These are phyloP conservation scores for Sanguinoderma infundibulare DNA, from an alignment of 1,284 basidiomycete genomes.

Conservation along the genomic window DNA sequence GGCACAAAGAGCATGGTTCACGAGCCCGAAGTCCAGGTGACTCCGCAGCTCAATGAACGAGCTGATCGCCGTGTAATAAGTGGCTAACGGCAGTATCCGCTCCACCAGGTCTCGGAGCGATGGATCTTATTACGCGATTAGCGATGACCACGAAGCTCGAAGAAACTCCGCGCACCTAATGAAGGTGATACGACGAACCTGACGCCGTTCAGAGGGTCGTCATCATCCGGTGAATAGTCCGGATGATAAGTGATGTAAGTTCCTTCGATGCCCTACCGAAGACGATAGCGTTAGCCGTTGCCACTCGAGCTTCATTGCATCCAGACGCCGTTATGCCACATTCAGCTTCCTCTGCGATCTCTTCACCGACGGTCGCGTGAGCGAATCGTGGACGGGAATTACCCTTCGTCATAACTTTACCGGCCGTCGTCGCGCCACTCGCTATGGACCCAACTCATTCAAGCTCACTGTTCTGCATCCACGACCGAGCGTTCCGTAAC, in stretches of 20 bases:
- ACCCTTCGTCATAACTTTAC: no score
- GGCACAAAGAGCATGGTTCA: conserved; percentile 95
- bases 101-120: conserved; percentile 89
- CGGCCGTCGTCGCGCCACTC: no score
- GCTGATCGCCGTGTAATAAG: conserved; percentile 90
- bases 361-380: no score
- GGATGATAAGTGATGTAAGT: conserved; percentile 83
- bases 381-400: no score
- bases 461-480: no score
- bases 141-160: neutral
- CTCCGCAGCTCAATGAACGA: conserved; percentile 90
- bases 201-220: conserved; percentile 86
- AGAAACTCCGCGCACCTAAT: conserved; percentile 57
- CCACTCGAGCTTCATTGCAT: neutral
- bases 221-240: conserved; percentile 81
- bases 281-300: neutral
- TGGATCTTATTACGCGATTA: conserved; percentile 58
- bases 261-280: conserved; percentile 87
- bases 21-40: conserved; percentile 88
- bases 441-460: no score
- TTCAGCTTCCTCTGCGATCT: no score
- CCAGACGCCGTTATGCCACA: neutral
- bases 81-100: conserved; percentile 89
- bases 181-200: conserved; percentile 77
- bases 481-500: no score